Evolutionary conservation across 2,329 filamentous ascomycete genomes (phyloP).

Genomic region (Ramularia endophylla): DNA sequence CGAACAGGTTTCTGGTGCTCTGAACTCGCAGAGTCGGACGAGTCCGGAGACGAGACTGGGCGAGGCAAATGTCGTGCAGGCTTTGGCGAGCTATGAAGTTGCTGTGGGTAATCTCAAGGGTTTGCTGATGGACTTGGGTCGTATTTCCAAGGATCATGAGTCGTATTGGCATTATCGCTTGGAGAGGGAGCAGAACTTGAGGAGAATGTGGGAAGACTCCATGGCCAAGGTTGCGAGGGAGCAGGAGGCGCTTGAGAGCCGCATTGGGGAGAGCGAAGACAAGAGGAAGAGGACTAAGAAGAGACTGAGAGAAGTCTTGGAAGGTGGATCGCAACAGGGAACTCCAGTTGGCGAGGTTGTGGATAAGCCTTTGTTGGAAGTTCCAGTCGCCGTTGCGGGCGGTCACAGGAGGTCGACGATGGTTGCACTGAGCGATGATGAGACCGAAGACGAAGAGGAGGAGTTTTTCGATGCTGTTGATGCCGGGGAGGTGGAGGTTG

Average conservation of each 20-base stretch:
- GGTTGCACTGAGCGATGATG: constrained; percentile 59
- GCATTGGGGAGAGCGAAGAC: constrained; percentile 81
- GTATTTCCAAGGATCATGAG: constrained; percentile 90
- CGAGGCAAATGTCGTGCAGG: constrained; percentile 69
- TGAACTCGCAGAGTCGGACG: constrained; percentile 64
- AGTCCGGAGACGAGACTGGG: constrained; percentile 68
- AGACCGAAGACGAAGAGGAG: constrained; percentile 73
- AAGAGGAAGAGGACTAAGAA: constrained; percentile 87
- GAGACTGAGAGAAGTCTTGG: constrained; percentile 78
- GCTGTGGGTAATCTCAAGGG: constrained; percentile 83
- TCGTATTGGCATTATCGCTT: constrained; percentile 95
- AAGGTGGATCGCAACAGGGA: constrained; percentile 34
- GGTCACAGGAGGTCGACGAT: constrained; percentile 59
- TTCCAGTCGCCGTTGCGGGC: constrained; percentile 14
- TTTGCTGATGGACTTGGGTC: constrained; percentile 77
- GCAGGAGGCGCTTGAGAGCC: constrained; percentile 83
- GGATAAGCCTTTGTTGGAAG: constrained; percentile 16
- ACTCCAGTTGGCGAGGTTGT: constrained; percentile 6
- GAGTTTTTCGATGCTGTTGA: constrained; percentile 98
- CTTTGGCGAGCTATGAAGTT: constrained; percentile 77
- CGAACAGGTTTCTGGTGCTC: constrained; percentile 73
- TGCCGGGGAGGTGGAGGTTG: constrained; percentile 80
- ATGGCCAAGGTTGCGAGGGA: constrained; percentile 96
- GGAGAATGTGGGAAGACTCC: constrained; percentile 97
- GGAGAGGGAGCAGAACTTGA: constrained; percentile 83